Base-by-base conservation (phyloP, 2,329 filamentous ascomycete species). In the Fusarium equiseti region DNA sequence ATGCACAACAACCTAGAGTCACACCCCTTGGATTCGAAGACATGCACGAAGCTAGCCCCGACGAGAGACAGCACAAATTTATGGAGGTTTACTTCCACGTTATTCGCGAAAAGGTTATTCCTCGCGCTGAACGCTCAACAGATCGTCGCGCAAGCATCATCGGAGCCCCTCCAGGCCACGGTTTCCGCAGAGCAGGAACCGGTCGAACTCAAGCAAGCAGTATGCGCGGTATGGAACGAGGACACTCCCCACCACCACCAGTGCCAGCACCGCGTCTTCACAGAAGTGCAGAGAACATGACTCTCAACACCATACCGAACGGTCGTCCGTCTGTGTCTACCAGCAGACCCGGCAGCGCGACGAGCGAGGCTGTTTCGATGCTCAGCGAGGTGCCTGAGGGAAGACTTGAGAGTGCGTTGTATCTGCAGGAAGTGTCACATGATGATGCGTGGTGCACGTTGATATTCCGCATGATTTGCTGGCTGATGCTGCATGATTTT, bases 401-500 rank as follows among this genome's bases (percentile, higher is more conserved):
- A 16, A 63, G 44, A 8, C 46, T 60, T 8, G 53, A 61, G 16
- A 48, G 54, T 11, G 53, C 71, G 13, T 68, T 80, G 40, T 71
- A 73, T 11, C 58, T 72, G 4, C 62, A 76, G 52, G 57, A 66
- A 8, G 76, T 75, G 15, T 75, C 75, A n/a, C 76, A 80, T 45
- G 80, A 82, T 45, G 80, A 83, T 10, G 82, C 87, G n/a, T 88
- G 86, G 86, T 86, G 85, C 69, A 84, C 83, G 10, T 77, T 89
- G 20, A 81, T 88, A 6, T 86, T 88, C 66, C 79, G 86, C 27
- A 89, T 88, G 87, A 79, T 88, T 26, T 88, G 86, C 73, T 88
- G 86, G 87, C 76, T 88, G 55, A 81, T 86, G 77, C 76, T 89
- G 65, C 86, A 89, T 71, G 85, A 89, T 70, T 88, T 89, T 55